These are phyloP conservation scores for Pseudovirgaria hyperparasitica DNA, from an alignment of 2,329 filamentous ascomycete genomes.

Conservation along the genomic window DNA sequence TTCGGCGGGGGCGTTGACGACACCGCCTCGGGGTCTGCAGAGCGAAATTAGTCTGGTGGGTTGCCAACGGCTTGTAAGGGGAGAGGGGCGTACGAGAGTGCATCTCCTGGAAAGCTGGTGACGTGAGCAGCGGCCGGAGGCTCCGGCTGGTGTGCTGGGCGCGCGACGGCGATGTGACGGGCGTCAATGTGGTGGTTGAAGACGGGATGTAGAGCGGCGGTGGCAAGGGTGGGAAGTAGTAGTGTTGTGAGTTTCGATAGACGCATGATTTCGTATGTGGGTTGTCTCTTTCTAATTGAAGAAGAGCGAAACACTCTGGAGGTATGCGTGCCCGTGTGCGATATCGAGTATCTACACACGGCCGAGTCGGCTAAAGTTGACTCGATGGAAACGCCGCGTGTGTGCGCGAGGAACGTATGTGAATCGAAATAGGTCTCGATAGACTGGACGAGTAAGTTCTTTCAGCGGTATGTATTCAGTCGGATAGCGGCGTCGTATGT, in stretches of 20 bases:
- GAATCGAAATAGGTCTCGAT: too few relatives aligned
- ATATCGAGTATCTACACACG: too few relatives aligned
- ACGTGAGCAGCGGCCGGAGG: constrained; percentile 1
- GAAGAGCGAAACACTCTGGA: too few relatives aligned
- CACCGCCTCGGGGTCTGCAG: constrained; percentile 3
- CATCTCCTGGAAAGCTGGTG: too few relatives aligned
- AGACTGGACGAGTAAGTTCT: too few relatives aligned
- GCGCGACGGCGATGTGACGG: neutral
- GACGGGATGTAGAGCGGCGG: constrained; percentile 3
- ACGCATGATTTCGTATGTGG: constrained; percentile 4
- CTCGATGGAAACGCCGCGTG: too few relatives aligned
- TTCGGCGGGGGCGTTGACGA: neutral
- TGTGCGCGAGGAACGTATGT: too few relatives aligned
- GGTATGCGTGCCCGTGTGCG: too few relatives aligned
- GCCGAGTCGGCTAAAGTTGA: too few relatives aligned
- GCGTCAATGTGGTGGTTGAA: constrained; percentile 2
- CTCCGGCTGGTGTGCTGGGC: neutral
- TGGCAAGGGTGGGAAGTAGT: constrained; percentile 5
- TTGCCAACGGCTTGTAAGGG: constrained; percentile 1
- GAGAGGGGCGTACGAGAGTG: constrained; percentile 3
- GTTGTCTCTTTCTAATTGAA: too few relatives aligned
- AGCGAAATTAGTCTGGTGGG: constrained; percentile 3
- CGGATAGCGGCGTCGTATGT: too few relatives aligned
- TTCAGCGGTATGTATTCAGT: too few relatives aligned
- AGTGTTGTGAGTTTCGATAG: constrained; percentile 1